phyloP scores from a whole-genome alignment of 495 filamentous ascomycete genomes.

The Tetracladium marchalianum region DNA sequence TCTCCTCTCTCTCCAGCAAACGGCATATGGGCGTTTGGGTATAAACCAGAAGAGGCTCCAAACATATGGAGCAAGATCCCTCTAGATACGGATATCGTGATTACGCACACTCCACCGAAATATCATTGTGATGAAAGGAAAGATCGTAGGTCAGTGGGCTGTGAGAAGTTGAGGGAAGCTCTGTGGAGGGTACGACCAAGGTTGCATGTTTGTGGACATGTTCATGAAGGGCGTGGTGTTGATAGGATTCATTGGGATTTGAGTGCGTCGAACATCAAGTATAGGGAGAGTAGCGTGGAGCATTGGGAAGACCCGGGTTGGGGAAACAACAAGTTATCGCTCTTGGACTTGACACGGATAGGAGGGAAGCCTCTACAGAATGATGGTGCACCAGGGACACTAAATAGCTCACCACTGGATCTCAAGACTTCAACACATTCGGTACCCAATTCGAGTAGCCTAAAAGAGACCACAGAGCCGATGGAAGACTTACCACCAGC shows the following conservation, averaged over 20 bases:
- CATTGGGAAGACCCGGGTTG: constrained; percentile 34
- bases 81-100: constrained; percentile 60
- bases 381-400: constrained; percentile 7
- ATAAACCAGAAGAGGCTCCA: constrained; percentile 37
- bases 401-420: neutral
- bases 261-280: constrained; percentile 18
- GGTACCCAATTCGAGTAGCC: neutral
- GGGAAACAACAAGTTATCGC: constrained; percentile 47
- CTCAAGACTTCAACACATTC: neutral
- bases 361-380: constrained; percentile 18
- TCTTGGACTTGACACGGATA: constrained; percentile 39
- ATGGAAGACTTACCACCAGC: constrained; percentile 4
- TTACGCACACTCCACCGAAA: constrained; percentile 76
- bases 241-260: constrained; percentile 50
- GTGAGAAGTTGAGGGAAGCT: constrained; percentile 57
- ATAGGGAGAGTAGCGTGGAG: constrained; percentile 17
- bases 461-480: neutral
- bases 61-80: constrained; percentile 54
- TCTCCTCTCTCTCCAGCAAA: constrained; percentile 58
- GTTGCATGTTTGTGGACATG: constrained; percentile 82
- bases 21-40: constrained; percentile 67
- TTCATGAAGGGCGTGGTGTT: constrained; percentile 59
- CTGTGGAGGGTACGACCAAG: constrained; percentile 68
- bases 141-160: constrained; percentile 41
- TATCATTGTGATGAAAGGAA: constrained; percentile 64